Conservation (phyloP, 2,329 filamentous ascomycete genomes). For the Botrytis porri region DNA sequence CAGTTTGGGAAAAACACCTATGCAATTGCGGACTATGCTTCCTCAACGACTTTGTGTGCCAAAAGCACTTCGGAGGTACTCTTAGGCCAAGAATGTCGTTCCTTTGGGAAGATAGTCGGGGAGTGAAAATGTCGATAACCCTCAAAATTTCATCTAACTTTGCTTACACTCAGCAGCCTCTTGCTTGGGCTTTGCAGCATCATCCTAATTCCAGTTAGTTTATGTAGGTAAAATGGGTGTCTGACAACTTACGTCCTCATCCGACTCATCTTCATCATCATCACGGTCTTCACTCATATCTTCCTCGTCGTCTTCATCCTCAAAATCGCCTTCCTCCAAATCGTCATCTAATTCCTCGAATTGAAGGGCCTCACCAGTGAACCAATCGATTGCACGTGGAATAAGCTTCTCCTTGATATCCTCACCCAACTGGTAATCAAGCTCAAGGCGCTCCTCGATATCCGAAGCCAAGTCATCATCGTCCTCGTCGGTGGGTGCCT, state of each 20-base stretch:
- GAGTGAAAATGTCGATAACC: slow-evolving; percentile 9
- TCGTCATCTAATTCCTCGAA: slow-evolving; percentile 92
- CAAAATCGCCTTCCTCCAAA: slow-evolving; percentile 75
- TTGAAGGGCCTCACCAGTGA: slow-evolving; percentile 94
- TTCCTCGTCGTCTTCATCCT: slow-evolving; percentile 84
- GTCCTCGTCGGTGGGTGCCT: slow-evolving; percentile 71
- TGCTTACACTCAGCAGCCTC: slow-evolving; percentile 96
- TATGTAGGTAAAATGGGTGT: not conserved
- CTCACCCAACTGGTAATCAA: slow-evolving; percentile 98
- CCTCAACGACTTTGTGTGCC: slow-evolving; percentile 15
- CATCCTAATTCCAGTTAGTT: slow-evolving; percentile 59
- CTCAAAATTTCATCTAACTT: slow-evolving; percentile 55
- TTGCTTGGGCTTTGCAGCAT: slow-evolving; percentile 86
- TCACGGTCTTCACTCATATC: slow-evolving; percentile 80
- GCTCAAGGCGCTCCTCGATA: slow-evolving; percentile 95
- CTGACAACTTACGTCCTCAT: slow-evolving; percentile 63
- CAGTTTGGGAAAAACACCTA: slow-evolving; percentile 26
- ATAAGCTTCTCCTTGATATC: slow-evolving; percentile 99
- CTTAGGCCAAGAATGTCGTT: slow-evolving; percentile 7
- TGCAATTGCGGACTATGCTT: slow-evolving; percentile 26
- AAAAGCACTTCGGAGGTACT: slow-evolving; percentile 20
- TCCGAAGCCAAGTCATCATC: slow-evolving; percentile 75
- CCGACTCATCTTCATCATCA: slow-evolving; percentile 72
- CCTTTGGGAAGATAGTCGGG: not conserved
- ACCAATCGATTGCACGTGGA: slow-evolving; percentile 97